A percentile compares a stretch with the other conserved stretches of the same genome.
Evolutionary conservation across 768 basidiomycete genomes (phyloP).

Genomic region (Macrocybe gigantea): DNA sequence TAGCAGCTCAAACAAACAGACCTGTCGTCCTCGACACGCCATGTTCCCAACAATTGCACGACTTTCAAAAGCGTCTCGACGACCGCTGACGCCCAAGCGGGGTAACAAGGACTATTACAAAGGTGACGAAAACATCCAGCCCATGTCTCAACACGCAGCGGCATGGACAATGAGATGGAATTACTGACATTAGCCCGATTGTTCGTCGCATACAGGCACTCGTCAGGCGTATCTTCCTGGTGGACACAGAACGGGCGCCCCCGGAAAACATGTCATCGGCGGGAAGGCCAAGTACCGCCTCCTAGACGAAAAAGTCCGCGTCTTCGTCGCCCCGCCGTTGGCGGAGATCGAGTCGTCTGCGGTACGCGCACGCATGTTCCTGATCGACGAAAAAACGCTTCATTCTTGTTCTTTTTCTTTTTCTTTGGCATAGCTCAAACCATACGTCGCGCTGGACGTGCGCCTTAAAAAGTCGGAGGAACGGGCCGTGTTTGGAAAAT

Average conservation of each 20-base stretch:
- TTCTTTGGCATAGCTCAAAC: slow-evolving; percentile 45
- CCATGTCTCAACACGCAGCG: background rate
- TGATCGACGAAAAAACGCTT: background rate
- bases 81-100: slow-evolving; percentile 76
- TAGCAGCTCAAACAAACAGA: no score
- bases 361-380: slow-evolving; percentile 30
- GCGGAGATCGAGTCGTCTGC: slow-evolving; percentile 52
- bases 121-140: slow-evolving; percentile 39
- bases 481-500: slow-evolving; percentile 31
- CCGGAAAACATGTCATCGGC: slow-evolving; percentile 74
- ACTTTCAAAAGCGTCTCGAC: slow-evolving; percentile 79
- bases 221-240: slow-evolving; percentile 80
- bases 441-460: slow-evolving; percentile 54
- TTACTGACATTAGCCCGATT: background rate
- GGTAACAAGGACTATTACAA: slow-evolving; percentile 98
- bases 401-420: background rate
- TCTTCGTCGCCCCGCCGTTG: slow-evolving; percentile 77
- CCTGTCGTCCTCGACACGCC: background rate
- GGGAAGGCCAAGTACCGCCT: slow-evolving; percentile 80
- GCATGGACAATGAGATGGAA: background rate
- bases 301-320: slow-evolving; percentile 75
- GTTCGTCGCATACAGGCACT: slow-evolving; percentile 48
- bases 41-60: slow-evolving; percentile 71
- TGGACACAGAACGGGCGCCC: slow-evolving; percentile 82
- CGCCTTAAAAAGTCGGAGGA: slow-evolving; percentile 30